phyloP scores from a whole-genome alignment of 352 stramenopile genomes.

The Blastocystis hominis region DNA sequence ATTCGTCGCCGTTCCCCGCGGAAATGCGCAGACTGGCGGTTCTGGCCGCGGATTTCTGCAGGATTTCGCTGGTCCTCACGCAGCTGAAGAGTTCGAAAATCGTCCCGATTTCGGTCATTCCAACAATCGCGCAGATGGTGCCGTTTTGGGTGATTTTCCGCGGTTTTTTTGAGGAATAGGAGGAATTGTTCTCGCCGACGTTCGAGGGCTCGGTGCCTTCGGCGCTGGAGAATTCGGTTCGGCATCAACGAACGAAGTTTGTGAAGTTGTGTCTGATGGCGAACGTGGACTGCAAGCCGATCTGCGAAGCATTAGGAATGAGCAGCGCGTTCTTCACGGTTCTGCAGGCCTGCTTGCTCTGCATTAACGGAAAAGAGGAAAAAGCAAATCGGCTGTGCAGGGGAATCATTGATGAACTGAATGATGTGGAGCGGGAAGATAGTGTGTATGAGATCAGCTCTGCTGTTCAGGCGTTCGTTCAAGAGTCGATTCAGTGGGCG shows the following conservation, averaged over 20 bases:
- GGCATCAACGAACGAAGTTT: slow-evolving; percentile 34
- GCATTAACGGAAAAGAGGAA: slow-evolving; percentile 13
- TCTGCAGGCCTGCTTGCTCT: not conserved
- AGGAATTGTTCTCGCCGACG: not conserved
- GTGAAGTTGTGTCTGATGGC: slow-evolving; percentile 21
- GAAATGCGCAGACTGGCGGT: not conserved
- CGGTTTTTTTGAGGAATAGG: not conserved
- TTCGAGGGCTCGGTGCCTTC: not conserved
- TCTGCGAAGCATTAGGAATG: not conserved
- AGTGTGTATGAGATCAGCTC: slow-evolving; percentile 38
- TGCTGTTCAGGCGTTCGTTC: slow-evolving; percentile 8
- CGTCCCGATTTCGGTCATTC: not conserved
- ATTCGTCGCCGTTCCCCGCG: not conserved
- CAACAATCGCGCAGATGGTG: not conserved
- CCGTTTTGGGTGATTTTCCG: not conserved
- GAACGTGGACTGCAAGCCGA: not conserved
- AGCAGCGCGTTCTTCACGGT: not conserved
- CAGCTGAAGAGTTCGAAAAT: not conserved
- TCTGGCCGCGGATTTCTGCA: not conserved
- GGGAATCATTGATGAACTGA: not conserved
- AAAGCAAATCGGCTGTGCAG: slow-evolving; percentile 43
- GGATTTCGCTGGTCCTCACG: not conserved
- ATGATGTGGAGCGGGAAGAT: slow-evolving; percentile 1
- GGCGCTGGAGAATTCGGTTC: not conserved
- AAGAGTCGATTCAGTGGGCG: slow-evolving; percentile 46